Evolutionary conservation across 192 early-diverging fungal species (phyloP), one percentile per base, ranked within the genome.

Genomic region (Ambispora gerdemannii): DNA sequence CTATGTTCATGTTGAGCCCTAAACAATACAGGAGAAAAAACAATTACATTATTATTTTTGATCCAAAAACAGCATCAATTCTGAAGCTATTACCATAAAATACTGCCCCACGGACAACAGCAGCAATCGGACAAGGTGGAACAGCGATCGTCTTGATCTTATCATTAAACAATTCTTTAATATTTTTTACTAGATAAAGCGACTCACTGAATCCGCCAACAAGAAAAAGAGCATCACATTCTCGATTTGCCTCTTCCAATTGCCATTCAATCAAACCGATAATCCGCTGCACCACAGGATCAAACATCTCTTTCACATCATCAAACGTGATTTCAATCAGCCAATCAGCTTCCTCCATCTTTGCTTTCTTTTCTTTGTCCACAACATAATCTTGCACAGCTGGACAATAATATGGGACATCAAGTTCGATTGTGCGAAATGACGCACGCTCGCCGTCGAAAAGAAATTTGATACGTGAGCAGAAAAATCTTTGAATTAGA

Each of bases 141-240:
- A 78, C 72, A 8, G 72, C 72, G 24, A 82, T 77, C 20, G 67
- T 73, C 0, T 34, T 32, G 3, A 82, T 73, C 43, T 71, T 50
- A 47, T 50, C 65, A 24, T 50, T 65, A 69, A 81, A 80, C 13
- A 59, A 51, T 22, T 63, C 27, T 56, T 77, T 75, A 19, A 85
- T 62, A 31, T 64, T 50, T 7, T 67, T 49, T 49, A 77, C 76
- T 10, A 85, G 53, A 35, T 83, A 83, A 6, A 67, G 64, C 2
- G 81, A 83, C 50, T 78, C 76, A 27, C 83, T 82, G 63, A 83
- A 83, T 35, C 83, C 83, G 22, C 83, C 83, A 15, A 85, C 83
- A 62, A 85, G 55, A 72, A 85, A 85, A 20, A 81, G 78, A 8
- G 80, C 76, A 22, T 78, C 56, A 10, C 80, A 67, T 25, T 25